Percentiles rank a stretch among this genome's conserved stretches.
phyloP scores from a whole-genome alignment of 176 grass and related monocot species.

The Carex littledalei region DNA sequence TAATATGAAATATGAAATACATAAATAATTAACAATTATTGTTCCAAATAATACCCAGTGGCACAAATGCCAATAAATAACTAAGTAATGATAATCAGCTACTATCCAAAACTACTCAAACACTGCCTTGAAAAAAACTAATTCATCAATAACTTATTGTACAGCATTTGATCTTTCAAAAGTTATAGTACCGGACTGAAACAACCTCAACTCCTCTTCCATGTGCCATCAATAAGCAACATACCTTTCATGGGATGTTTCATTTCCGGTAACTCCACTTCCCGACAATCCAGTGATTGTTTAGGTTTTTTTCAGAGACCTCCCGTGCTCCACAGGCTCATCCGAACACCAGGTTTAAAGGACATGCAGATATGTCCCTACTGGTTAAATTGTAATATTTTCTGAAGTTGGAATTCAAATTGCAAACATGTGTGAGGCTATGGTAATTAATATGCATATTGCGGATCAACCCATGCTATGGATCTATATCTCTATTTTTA shows the following conservation, averaged over 20 bases:
- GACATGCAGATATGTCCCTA: too few species aligned
- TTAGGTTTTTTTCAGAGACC: slow-evolving; percentile 27
- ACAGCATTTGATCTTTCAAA: slow-evolving; percentile 9
- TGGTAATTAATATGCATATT: too few species aligned
- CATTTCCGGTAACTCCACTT: slow-evolving; percentile 21
- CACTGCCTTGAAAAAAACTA: background rate
- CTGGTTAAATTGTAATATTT: too few species aligned
- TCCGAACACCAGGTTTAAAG: background rate
- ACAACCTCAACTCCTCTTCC: slow-evolving; percentile 55
- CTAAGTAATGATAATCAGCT: background rate
- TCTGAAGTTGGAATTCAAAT: too few species aligned
- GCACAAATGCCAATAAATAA: background rate
- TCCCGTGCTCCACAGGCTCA: slow-evolving; percentile 14
- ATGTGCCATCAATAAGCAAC: slow-evolving; percentile 45
- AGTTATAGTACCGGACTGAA: slow-evolving; percentile 27
- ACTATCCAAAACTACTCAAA: background rate
- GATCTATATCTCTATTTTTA: too few species aligned
- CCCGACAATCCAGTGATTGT: background rate
- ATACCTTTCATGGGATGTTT: slow-evolving; percentile 31
- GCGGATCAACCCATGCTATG: too few species aligned
- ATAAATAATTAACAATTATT: background rate
- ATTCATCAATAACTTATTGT: background rate
- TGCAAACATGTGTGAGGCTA: too few species aligned
- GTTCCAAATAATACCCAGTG: background rate
- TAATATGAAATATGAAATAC: background rate